A percentile compares a stretch with the other conserved stretches of the same genome.
Evolutionary conservation across 169 alveolate species (phyloP).

Genomic region (Eimeria nieschulzi): DNA sequence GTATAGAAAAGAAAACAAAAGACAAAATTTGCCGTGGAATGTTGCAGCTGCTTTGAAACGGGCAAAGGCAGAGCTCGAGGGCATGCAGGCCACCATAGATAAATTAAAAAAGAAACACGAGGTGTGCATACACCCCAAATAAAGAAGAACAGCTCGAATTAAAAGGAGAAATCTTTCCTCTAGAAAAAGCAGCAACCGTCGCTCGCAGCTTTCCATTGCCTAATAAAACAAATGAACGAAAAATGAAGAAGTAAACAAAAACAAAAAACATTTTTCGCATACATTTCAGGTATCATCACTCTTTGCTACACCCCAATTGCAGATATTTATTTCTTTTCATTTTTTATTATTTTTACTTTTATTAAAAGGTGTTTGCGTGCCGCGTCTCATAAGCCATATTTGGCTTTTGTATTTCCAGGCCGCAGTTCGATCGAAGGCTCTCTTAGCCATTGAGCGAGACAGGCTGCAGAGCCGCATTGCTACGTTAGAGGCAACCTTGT

Average conservation of each 20-base stretch:
- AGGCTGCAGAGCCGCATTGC: not conserved
- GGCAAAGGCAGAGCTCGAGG: slow-evolving; percentile 27
- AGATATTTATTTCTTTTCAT: no score
- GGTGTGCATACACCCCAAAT: not conserved
- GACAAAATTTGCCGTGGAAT: not conserved
- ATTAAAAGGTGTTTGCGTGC: no score
- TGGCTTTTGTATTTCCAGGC: not conserved
- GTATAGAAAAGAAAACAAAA: not conserved
- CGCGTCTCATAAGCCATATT: no score
- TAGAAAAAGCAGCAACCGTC: not conserved
- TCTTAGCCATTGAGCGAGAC: not conserved
- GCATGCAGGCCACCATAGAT: not conserved
- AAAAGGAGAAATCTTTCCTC: not conserved
- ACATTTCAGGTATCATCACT: not conserved
- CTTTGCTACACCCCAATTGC: no score
- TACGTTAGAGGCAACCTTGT: not conserved
- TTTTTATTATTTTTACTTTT: no score
- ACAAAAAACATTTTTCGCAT: not conserved
- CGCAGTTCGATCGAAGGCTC: not conserved
- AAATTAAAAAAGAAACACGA: not conserved
- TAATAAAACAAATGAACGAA: not conserved
- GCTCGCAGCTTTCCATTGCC: not conserved
- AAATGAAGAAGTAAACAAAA: not conserved
- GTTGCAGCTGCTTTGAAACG: slow-evolving; percentile 24
- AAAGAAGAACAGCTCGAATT: not conserved